Evolutionary conservation across 352 stramenopile genomes (phyloP).

Genomic region (Phytophthora meadii): DNA sequence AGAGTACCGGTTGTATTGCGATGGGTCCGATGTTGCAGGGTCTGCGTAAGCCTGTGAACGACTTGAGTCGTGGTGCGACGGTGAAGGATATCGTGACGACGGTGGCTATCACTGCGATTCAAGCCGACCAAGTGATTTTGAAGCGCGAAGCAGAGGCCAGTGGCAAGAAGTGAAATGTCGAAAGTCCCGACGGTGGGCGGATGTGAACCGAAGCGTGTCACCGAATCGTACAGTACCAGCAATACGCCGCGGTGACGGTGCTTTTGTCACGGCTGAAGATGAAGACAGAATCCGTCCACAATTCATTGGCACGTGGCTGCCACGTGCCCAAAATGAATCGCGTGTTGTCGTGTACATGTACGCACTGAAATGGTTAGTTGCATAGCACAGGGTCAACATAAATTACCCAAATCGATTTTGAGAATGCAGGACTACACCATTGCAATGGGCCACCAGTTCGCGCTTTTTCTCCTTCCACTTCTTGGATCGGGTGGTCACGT

Average conservation of each 20-base stretch:
- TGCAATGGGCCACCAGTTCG: too few species aligned
- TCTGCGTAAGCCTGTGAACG: conserved; percentile 89
- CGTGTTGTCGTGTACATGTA: conserved; percentile 16
- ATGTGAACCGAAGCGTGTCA: conserved; percentile 11
- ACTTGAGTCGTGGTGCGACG: conserved; percentile 86
- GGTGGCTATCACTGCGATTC: conserved; percentile 89
- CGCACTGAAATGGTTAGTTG: not conserved
- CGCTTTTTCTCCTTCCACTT: too few species aligned
- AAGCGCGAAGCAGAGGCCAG: conserved; percentile 28
- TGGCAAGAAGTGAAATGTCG: not conserved
- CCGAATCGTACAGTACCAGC: conserved; percentile 1
- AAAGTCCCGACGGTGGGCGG: not conserved
- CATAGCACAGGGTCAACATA: conserved; percentile 23
- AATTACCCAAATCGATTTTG: conserved; percentile 10
- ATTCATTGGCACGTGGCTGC: too few species aligned
- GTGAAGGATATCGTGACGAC: conserved; percentile 93
- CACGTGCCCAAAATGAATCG: conserved; percentile 18
- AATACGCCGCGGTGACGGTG: not conserved
- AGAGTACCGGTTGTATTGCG: conserved; percentile 76
- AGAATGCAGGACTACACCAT: too few species aligned
- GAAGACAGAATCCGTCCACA: not conserved
- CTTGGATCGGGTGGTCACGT: too few species aligned
- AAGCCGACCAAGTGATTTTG: conserved; percentile 72
- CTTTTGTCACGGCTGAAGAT: not conserved
- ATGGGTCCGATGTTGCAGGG: conserved; percentile 91